A percentile compares a stretch with the other conserved stretches of the same genome.
phyloP scores from a whole-genome alignment of 2,329 filamentous ascomycete genomes.

The Thielaviopsis musarum region DNA sequence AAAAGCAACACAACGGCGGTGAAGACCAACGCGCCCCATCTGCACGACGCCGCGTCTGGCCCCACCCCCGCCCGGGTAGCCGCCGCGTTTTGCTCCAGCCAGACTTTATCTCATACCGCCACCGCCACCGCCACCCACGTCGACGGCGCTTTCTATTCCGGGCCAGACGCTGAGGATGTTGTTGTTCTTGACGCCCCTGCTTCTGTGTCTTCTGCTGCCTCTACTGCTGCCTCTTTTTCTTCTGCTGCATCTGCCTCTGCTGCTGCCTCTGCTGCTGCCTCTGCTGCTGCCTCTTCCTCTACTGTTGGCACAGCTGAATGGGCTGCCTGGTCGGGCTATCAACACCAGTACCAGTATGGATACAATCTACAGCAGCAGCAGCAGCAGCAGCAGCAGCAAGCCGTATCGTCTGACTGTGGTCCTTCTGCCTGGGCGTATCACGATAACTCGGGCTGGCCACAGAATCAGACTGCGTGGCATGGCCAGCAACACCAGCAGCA shows the following conservation, averaged over 20 bases:
- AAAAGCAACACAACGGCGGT: not conserved
- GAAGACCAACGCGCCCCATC: no score
- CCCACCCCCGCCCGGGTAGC: no score
- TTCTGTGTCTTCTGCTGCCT: not conserved
- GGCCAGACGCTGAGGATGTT: no score
- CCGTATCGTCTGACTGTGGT: slow-evolving; percentile 14
- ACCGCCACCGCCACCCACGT: no score
- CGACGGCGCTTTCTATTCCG: no score
- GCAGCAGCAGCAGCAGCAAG: not conserved
- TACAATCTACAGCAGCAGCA: not conserved
- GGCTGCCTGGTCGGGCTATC: no score
- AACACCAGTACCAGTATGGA: no score
- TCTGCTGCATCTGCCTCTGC: not conserved
- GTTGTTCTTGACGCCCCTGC: no score
- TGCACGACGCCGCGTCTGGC: no score
- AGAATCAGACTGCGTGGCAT: no score
- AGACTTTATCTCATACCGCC: no score
- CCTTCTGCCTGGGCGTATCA: slow-evolving; percentile 18
- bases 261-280: not conserved
- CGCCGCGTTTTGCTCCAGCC: no score
- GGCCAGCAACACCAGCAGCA: not conserved
- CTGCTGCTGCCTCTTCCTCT: not conserved
- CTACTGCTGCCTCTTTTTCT: not conserved
- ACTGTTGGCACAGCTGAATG: not conserved
- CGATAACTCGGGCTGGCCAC: slow-evolving; percentile 24